phyloP scores from a whole-genome alignment of 108 stramenopile species.

The Conticribra weissflogii region DNA sequence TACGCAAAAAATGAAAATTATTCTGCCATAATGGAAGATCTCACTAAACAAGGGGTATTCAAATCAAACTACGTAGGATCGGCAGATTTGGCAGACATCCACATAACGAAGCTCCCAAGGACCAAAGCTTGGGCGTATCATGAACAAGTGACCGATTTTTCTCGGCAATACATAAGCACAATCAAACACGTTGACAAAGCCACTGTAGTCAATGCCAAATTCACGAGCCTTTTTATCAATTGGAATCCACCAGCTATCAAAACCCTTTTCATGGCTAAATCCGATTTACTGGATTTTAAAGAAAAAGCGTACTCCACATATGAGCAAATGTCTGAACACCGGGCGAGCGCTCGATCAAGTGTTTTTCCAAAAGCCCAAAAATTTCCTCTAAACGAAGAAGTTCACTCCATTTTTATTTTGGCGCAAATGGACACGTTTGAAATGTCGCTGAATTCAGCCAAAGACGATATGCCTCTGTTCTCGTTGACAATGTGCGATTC shows the following conservation, averaged over 20 bases:
- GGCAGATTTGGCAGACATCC: constrained; percentile 75
- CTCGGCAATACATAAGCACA: constrained; percentile 31
- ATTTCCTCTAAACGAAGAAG: not conserved
- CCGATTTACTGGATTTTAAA: constrained; percentile 41
- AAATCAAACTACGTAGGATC: constrained; percentile 56
- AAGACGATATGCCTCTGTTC: constrained; percentile 82
- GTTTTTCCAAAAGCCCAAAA: not conserved
- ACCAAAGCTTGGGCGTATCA: constrained; percentile 28
- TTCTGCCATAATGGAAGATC: constrained; percentile 55
- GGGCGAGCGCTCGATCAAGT: constrained; percentile 16
- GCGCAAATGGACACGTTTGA: constrained; percentile 75
- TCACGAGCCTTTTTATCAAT: constrained; percentile 78
- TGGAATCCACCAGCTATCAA: constrained; percentile 82
- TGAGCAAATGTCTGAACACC: constrained; percentile 30
- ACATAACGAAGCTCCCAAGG: constrained; percentile 35
- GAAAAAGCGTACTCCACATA: constrained; percentile 44
- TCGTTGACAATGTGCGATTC: constrained; percentile 67
- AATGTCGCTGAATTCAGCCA: constrained; percentile 73
- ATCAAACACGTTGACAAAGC: constrained; percentile 27
- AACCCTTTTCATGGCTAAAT: constrained; percentile 44
- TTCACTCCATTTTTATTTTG: constrained; percentile 48
- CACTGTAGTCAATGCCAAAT: constrained; percentile 66
- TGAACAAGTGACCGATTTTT: constrained; percentile 36
- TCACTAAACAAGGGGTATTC: constrained; percentile 64
- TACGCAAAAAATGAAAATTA: constrained; percentile 60